Percentiles rank a stretch among this genome's conserved stretches.
These are phyloP conservation scores for Xanthoceras sorbifolium DNA, from an alignment of 345 rosid genomes.

Conservation along the genomic window DNA sequence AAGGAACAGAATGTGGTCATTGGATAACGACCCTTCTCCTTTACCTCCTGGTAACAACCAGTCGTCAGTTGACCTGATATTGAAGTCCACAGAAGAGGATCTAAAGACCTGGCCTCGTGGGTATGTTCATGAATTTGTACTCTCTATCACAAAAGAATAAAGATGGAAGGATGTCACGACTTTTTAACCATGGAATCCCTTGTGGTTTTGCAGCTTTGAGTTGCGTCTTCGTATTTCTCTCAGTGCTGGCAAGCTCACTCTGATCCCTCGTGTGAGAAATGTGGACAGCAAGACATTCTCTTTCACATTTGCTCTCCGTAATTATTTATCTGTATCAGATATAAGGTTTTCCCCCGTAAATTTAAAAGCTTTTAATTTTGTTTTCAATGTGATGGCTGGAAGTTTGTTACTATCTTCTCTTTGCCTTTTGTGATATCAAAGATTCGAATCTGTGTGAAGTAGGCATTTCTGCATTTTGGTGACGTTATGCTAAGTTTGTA, in stretches of 20 bases:
- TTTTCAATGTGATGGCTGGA: slow-evolving; percentile 14
- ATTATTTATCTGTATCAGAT: slow-evolving; percentile 86
- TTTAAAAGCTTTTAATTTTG: slow-evolving; percentile 12
- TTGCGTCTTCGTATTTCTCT: slow-evolving; percentile 80
- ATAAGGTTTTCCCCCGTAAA: slow-evolving; percentile 58
- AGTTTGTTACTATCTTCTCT: neutral
- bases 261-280: slow-evolving; percentile 95
- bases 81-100: slow-evolving; percentile 81
- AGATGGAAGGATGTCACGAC: slow-evolving; percentile 5
- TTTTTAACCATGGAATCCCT: slow-evolving; percentile 8
- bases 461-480: neutral
- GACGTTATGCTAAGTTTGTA: neutral
- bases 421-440: neutral
- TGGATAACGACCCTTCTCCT: slow-evolving; percentile 84
- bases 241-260: slow-evolving; percentile 73
- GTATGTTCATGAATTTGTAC: slow-evolving; percentile 40
- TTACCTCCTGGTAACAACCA: slow-evolving; percentile 67
- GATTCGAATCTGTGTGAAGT: neutral
- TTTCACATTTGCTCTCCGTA: slow-evolving; percentile 69
- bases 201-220: slow-evolving; percentile 70
- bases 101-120: slow-evolving; percentile 80
- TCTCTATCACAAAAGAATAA: slow-evolving; percentile 7
- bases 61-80: slow-evolving; percentile 74
- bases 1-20: slow-evolving; percentile 74
- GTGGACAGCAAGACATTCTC: slow-evolving; percentile 80